Evolutionary conservation across 2,329 filamentous ascomycete species (phyloP).

Genomic region (Fusarium annulatum): DNA sequence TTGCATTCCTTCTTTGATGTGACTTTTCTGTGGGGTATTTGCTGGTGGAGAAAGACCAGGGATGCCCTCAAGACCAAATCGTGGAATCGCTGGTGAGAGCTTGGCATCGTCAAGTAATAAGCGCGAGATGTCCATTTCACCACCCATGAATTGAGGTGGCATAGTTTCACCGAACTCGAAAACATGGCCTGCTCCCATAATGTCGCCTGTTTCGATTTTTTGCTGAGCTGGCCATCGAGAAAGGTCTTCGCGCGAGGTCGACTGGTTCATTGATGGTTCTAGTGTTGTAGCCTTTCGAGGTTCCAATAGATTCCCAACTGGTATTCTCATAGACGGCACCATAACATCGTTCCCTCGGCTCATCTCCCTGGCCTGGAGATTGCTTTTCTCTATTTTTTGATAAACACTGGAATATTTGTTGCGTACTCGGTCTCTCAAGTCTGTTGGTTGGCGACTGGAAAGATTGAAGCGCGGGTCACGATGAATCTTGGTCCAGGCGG

Average conservation of each 20-base stretch:
- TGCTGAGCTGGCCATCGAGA: slow-evolving; percentile 55
- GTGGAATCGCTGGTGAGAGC: slow-evolving; percentile 38
- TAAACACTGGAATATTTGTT: slow-evolving; percentile 73
- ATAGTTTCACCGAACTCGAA: slow-evolving; percentile 60
- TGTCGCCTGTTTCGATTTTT: slow-evolving; percentile 47
- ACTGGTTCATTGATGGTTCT: slow-evolving; percentile 54
- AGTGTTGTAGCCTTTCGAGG: slow-evolving; percentile 52
- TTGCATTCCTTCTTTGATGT: slow-evolving; percentile 28
- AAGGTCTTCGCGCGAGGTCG: slow-evolving; percentile 60
- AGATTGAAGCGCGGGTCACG: slow-evolving; percentile 68
- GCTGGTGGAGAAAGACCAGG: slow-evolving; percentile 42
- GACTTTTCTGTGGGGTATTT: slow-evolving; percentile 23
- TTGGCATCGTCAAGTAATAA: slow-evolving; percentile 67
- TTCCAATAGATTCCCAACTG: slow-evolving; percentile 59
- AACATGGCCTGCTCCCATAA: slow-evolving; percentile 40
- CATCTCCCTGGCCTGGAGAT: slow-evolving; percentile 58
- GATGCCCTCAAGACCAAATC: slow-evolving; percentile 44
- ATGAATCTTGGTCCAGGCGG: slow-evolving; percentile 74
- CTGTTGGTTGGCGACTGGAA: slow-evolving; percentile 69
- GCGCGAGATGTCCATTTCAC: slow-evolving; percentile 72
- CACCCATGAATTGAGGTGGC: slow-evolving; percentile 55
- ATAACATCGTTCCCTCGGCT: slow-evolving; percentile 56
- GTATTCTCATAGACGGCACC: slow-evolving; percentile 64
- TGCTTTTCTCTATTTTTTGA: slow-evolving; percentile 65
- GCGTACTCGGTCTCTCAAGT: slow-evolving; percentile 70